Conservation (phyloP, 192 early-diverging fungal species). For the Rhizoclosmatium globosum region DNA sequence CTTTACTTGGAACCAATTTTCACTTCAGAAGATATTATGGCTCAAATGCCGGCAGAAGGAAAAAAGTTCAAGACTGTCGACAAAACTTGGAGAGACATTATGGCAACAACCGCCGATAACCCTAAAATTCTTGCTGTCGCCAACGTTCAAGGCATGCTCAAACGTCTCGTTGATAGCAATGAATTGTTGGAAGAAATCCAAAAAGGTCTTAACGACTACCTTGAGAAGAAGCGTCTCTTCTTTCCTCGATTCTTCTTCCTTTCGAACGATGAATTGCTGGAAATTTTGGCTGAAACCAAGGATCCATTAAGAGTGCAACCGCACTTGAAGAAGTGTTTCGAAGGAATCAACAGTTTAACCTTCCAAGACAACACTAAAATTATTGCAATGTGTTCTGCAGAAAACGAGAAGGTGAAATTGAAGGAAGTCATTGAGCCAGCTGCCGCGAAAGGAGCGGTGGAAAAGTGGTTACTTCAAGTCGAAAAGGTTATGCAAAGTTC, state of each 20-base stretch:
- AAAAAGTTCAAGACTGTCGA: conserved; percentile 67
- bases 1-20: conserved; percentile 70
- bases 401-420: conserved; percentile 65
- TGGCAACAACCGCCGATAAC: conserved; percentile 56
- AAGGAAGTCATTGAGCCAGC: conserved; percentile 74
- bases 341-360: conserved; percentile 62
- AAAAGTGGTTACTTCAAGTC: conserved; percentile 67
- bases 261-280: conserved; percentile 68
- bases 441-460: conserved; percentile 64
- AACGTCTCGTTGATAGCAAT: conserved; percentile 56
- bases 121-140: conserved; percentile 62
- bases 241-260: conserved; percentile 72
- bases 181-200: conserved; percentile 68
- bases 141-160: conserved; percentile 51
- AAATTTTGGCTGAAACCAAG: conserved; percentile 69
- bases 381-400: conserved; percentile 68
- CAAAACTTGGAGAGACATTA: conserved; percentile 70
- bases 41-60: conserved; percentile 65
- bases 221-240: conserved; percentile 68
- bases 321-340: conserved; percentile 70
- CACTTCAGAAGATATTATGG: conserved; percentile 68
- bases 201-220: conserved; percentile 69
- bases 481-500: conserved; percentile 70
- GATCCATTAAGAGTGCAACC: conserved; percentile 67
- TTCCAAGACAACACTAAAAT: conserved; percentile 67